Evolutionary conservation across 305 asterid genomes (phyloP).

Genomic region (Solanum hybrid): DNA sequence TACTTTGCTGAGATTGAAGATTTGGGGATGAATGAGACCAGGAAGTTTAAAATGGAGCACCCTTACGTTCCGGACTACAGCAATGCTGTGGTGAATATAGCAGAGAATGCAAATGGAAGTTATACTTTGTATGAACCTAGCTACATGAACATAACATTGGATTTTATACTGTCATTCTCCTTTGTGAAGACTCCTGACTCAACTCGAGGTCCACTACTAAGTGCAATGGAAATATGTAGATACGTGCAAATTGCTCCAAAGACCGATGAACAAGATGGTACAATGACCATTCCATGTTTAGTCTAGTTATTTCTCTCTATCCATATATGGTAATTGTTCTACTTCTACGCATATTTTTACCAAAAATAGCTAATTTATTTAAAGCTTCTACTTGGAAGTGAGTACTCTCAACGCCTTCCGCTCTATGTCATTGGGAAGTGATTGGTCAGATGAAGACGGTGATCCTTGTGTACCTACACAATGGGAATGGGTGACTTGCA

Average conservation of each 20-base stretch:
- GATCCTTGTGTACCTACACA: conserved; percentile 79
- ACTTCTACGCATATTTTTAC: not conserved
- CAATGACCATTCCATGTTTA: not conserved
- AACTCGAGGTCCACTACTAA: conserved; percentile 67
- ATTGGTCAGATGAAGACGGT: conserved; percentile 48
- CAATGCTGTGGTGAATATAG: conserved; percentile 90
- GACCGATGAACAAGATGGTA: conserved; percentile 71
- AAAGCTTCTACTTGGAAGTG: conserved; percentile 37
- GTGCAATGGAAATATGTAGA: conserved; percentile 83
- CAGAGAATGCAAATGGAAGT: conserved; percentile 93
- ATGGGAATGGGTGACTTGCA: conserved; percentile 89
- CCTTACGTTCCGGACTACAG: conserved; percentile 78
- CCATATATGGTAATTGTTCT: not conserved
- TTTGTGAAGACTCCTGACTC: conserved; percentile 72
- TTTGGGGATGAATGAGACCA: conserved; percentile 48
- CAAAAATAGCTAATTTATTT: conserved; percentile 15
- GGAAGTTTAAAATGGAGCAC: conserved; percentile 79
- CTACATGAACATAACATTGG: conserved; percentile 79
- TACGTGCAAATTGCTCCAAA: conserved; percentile 62
- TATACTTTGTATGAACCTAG: conserved; percentile 86
- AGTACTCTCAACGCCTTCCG: conserved; percentile 42
- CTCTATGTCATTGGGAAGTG: conserved; percentile 39
- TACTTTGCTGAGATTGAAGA: conserved; percentile 90
- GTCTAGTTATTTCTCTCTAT: not conserved
- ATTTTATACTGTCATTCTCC: conserved; percentile 72